A percentile compares a stretch with the other conserved stretches of the same genome.
Conservation (phyloP, 495 filamentous ascomycete species). For the Aspergillus haitiensis region DNA sequence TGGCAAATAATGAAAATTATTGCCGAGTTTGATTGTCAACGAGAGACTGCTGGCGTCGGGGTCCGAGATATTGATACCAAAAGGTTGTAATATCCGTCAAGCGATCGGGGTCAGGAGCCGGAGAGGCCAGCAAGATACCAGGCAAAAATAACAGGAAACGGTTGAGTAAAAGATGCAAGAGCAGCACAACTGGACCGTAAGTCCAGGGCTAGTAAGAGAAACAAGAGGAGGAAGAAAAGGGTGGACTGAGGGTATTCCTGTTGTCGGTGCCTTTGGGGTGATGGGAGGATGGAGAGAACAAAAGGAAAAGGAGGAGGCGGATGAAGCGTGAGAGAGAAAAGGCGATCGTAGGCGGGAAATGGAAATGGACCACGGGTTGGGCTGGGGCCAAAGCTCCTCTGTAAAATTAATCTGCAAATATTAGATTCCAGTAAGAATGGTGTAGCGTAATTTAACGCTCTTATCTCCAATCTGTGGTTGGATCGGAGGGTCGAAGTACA, state of each 20-base stretch:
- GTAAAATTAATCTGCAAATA: constrained; percentile 26
- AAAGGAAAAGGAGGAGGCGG: constrained; percentile 4
- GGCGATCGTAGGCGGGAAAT: constrained; percentile 25
- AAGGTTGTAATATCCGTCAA: constrained; percentile 9
- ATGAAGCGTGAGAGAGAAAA: constrained; percentile 12
- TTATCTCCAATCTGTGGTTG: constrained; percentile 8
- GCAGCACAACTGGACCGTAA: constrained; percentile 20
- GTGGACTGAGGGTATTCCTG: constrained; percentile 1
- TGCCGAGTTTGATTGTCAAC: constrained; percentile 29
- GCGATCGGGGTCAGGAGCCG: constrained; percentile 11
- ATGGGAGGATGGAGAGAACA: constrained; percentile 4
- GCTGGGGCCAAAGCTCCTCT: constrained; percentile 23
- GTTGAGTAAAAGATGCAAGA: not conserved
- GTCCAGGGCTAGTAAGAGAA: constrained; percentile 22
- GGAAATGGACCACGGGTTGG: constrained; percentile 26
- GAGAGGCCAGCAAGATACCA: constrained; percentile 6
- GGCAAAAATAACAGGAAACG: constrained; percentile 10
- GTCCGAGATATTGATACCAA: constrained; percentile 28
- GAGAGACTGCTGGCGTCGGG: constrained; percentile 37
- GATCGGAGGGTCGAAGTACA: not conserved
- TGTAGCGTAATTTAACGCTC: constrained; percentile 11
- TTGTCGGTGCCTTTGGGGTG: constrained; percentile 11
- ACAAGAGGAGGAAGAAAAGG: constrained; percentile 9
- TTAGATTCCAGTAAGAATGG: constrained; percentile 15
- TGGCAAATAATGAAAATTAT: constrained; percentile 23